phyloP scores from a whole-genome alignment of 768 basidiomycete species.

The Lyophyllum semitale region DNA sequence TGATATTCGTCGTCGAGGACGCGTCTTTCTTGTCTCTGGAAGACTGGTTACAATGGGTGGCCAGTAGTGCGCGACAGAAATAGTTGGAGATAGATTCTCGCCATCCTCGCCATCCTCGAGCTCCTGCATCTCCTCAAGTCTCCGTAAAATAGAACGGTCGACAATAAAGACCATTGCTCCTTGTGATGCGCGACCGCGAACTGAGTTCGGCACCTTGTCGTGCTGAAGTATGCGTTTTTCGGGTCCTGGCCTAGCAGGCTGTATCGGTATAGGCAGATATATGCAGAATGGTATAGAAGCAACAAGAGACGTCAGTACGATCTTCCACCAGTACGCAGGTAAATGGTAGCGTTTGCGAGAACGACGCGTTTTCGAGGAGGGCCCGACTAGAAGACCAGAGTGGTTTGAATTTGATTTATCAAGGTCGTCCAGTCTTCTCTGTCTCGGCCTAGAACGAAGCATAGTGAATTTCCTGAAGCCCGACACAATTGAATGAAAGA shows the following conservation, averaged over 20 bases:
- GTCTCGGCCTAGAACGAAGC: not conserved
- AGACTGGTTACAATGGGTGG: constrained; percentile 36
- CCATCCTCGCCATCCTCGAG: constrained; percentile 9
- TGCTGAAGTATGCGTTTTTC: not conserved
- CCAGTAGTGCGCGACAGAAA: constrained; percentile 15
- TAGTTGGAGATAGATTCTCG: not conserved
- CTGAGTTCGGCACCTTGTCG: not conserved
- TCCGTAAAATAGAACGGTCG: constrained; percentile 26
- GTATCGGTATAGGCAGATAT: not conserved
- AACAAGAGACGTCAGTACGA: not conserved
- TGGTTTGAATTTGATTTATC: not conserved
- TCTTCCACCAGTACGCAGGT: not conserved
- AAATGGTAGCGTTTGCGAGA: not conserved
- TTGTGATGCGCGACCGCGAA: not conserved
- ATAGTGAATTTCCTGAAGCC: no score
- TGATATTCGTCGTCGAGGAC: not conserved
- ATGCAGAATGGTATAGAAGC: not conserved
- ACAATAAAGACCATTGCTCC: constrained; percentile 13
- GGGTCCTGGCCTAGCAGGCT: not conserved
- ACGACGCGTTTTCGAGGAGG: not conserved
- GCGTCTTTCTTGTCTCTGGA: constrained; percentile 22
- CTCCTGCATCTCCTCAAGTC: constrained; percentile 22
- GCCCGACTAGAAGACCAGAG: not conserved
- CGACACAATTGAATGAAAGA: no score
- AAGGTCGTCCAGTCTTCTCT: not conserved